A percentile compares a stretch with the other conserved stretches of the same genome.
These are phyloP conservation scores for Fraxinus albicans DNA, from an alignment of 305 asterid genomes.

Conservation along the genomic window DNA sequence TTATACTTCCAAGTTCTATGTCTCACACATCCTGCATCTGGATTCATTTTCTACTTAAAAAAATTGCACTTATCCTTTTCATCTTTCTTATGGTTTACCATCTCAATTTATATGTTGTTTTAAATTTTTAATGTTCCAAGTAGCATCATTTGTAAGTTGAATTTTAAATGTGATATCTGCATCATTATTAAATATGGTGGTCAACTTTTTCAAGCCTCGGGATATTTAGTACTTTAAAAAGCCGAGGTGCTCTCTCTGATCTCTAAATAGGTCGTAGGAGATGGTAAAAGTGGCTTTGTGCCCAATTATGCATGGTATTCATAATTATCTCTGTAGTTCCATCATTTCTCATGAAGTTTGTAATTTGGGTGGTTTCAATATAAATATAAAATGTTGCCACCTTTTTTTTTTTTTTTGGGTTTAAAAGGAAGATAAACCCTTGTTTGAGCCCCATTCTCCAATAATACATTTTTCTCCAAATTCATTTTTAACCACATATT, in stretches of 20 bases:
- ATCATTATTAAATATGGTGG: not conserved
- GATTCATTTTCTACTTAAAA: conserved; percentile 2
- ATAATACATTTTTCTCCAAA: too few relatives aligned
- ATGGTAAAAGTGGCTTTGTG: not conserved
- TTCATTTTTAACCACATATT: too few relatives aligned
- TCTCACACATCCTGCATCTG: not conserved
- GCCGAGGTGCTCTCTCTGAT: not conserved
- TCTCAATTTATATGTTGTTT: not conserved
- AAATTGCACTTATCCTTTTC: not conserved
- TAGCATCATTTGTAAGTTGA: not conserved
- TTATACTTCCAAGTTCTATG: not conserved
- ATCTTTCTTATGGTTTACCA: not conserved
- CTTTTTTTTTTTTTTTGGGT: not conserved
- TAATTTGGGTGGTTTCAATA: not conserved
- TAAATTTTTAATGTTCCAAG: not conserved
- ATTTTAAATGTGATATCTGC: not conserved
- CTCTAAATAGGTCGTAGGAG: not conserved
- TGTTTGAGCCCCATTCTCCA: too few relatives aligned
- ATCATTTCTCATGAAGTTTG: not conserved
- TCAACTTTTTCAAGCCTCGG: not conserved
- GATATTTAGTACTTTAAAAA: not conserved
- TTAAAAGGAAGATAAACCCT: not conserved
- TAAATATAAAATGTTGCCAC: not conserved
- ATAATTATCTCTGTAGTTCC: not conserved
- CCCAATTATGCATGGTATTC: not conserved